phyloP scores from a whole-genome alignment of 495 filamentous ascomycete genomes.

The Usnea hakonensis region DNA sequence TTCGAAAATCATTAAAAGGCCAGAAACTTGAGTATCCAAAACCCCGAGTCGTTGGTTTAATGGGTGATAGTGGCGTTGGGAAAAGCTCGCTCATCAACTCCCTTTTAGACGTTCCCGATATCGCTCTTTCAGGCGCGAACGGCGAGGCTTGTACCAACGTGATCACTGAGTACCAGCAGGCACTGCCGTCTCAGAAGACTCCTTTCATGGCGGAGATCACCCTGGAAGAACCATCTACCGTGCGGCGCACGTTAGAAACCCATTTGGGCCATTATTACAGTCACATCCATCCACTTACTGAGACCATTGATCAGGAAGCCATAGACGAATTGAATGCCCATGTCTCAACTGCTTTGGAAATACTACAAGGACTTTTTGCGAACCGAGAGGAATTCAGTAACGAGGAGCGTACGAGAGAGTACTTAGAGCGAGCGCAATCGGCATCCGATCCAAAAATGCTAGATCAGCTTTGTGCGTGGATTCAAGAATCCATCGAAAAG shows the following conservation, averaged over 20 bases:
- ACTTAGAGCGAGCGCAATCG: neutral
- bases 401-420: neutral
- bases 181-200: neutral
- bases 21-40: neutral
- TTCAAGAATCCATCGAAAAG: neutral
- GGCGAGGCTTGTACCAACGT: conserved; percentile 6
- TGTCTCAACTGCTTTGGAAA: neutral
- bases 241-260: neutral
- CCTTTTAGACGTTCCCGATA: neutral
- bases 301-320: neutral
- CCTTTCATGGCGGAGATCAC: conserved; percentile 4
- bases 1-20: neutral
- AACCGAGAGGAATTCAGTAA: neutral
- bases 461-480: neutral
- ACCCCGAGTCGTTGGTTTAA: neutral
- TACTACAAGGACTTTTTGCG: conserved; percentile 8
- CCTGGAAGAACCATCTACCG: neutral
- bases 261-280: neutral
- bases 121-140: conserved; percentile 3
- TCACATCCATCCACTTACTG: neutral
- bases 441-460: neutral
- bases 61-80: conserved; percentile 3
- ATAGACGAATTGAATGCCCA: neutral
- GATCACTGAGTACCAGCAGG: conserved; percentile 2
- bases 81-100: conserved; percentile 14